Evolutionary conservation across 345 rosid species (phyloP).

Genomic region (Iberis pinnata): DNA sequence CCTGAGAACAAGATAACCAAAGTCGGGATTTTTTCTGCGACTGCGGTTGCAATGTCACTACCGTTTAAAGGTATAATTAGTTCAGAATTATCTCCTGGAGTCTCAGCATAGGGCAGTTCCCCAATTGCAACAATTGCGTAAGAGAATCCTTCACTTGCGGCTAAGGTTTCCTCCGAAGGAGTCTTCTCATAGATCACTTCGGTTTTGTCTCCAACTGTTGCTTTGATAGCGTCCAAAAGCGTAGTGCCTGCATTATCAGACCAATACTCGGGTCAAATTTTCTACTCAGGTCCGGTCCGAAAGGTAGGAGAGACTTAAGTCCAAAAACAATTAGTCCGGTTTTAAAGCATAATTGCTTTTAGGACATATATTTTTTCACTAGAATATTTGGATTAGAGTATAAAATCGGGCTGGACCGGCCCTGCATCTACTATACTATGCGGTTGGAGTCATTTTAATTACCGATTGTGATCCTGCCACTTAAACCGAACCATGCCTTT

Average conservation of each 20-base stretch:
- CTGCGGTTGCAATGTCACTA: conserved; percentile 36
- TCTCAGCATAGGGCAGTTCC: conserved; percentile 74
- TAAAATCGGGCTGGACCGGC: too few species aligned
- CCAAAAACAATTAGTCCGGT: too few species aligned
- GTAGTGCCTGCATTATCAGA: conserved; percentile 50
- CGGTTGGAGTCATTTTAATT: background rate
- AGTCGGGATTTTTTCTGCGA: conserved; percentile 61
- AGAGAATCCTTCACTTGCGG: conserved; percentile 36
- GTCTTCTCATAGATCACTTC: conserved; percentile 56
- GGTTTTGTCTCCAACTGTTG: conserved; percentile 53
- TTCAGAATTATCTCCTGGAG: conserved; percentile 44
- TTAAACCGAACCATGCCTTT: conserved; percentile 50
- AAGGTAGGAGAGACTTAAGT: too few species aligned
- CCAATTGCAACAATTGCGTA: conserved; percentile 78
- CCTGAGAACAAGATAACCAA: conserved; percentile 62
- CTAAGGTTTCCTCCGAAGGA: conserved; percentile 55
- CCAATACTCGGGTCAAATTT: too few species aligned
- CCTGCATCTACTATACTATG: too few species aligned
- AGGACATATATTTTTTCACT: too few species aligned
- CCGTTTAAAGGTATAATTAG: conserved; percentile 62
- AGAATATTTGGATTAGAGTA: too few species aligned
- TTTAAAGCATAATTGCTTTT: too few species aligned
- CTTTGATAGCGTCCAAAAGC: conserved; percentile 68
- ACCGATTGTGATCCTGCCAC: conserved; percentile 86
- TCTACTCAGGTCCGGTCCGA: too few species aligned